A percentile compares a stretch with the other conserved stretches of the same genome.
Evolutionary conservation across 2,329 filamentous ascomycete species (phyloP).

Genomic region (Stemphylium lycopersici): DNA sequence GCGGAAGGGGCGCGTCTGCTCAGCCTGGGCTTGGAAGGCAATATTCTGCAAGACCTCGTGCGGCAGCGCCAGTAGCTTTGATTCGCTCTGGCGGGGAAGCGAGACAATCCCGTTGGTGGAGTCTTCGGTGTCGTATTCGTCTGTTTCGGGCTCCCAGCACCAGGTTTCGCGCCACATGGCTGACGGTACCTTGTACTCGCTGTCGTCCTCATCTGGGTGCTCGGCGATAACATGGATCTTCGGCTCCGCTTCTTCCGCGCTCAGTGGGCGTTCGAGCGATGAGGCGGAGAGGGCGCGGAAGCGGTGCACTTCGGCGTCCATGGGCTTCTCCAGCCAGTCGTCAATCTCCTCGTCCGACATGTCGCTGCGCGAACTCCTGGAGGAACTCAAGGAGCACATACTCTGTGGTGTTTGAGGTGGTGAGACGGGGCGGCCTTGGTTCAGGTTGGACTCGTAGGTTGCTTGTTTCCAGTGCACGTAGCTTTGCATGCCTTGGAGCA

Average conservation of each 20-base stretch:
- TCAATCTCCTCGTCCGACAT: slow-evolving; percentile 31
- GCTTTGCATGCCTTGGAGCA: slow-evolving; percentile 14
- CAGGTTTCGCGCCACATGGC: slow-evolving; percentile 11
- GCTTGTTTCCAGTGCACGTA: slow-evolving; percentile 15
- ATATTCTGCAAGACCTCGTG: background rate
- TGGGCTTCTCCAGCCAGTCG: slow-evolving; percentile 24
- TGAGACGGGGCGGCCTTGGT: background rate
- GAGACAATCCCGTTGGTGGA: background rate
- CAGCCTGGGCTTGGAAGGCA: background rate
- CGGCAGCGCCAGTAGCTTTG: background rate
- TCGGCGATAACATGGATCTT: slow-evolving; percentile 15
- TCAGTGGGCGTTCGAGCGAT: background rate
- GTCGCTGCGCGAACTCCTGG: slow-evolving; percentile 13
- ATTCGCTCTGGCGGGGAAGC: background rate
- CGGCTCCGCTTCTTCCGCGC: background rate
- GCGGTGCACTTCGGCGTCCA: slow-evolving; percentile 25
- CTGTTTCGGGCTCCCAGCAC: slow-evolving; percentile 1
- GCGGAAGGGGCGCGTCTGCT: slow-evolving; percentile 1
- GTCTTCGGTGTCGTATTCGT: background rate
- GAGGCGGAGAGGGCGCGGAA: slow-evolving; percentile 15
- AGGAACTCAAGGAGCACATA: slow-evolving; percentile 6
- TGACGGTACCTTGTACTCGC: background rate
- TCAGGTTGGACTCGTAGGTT: slow-evolving; percentile 7
- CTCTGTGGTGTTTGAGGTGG: slow-evolving; percentile 11
- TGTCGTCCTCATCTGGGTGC: slow-evolving; percentile 7